These are phyloP conservation scores for Pichia sp. DNA, from an alignment of 1,139 yeast genomes.

Conservation along the genomic window DNA sequence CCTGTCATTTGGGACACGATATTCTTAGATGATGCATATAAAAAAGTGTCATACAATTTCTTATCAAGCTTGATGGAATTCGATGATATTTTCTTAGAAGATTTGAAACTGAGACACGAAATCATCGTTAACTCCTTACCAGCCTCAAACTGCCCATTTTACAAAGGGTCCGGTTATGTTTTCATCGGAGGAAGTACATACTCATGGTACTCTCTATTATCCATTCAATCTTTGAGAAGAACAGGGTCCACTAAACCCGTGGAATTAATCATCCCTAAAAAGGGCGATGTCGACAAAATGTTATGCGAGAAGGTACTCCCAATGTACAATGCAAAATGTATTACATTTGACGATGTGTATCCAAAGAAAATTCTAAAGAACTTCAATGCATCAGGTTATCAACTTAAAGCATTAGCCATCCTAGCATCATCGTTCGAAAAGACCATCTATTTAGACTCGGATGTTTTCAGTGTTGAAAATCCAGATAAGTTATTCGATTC, in stretches of 20 bases:
- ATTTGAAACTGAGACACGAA: slow-evolving; percentile 25
- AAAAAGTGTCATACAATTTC: slow-evolving; percentile 16
- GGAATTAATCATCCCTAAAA: slow-evolving; percentile 56
- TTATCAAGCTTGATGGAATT: slow-evolving; percentile 21
- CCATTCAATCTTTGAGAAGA: slow-evolving; percentile 50
- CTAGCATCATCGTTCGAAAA: slow-evolving; percentile 59
- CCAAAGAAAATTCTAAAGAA: slow-evolving; percentile 19
- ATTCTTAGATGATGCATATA: slow-evolving; percentile 20
- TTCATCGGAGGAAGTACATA: slow-evolving; percentile 61
- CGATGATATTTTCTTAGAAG: slow-evolving; percentile 22
- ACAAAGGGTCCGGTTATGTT: slow-evolving; percentile 53
- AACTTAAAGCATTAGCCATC: slow-evolving; percentile 61
- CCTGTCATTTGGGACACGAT: slow-evolving; percentile 26
- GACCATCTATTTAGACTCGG: slow-evolving; percentile 63
- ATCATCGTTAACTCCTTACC: slow-evolving; percentile 21
- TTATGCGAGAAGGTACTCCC: slow-evolving; percentile 49
- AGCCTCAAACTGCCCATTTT: slow-evolving; percentile 24
- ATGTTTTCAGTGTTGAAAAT: slow-evolving; percentile 57
- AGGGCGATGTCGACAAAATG: slow-evolving; percentile 43
- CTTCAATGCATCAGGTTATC: slow-evolving; percentile 50
- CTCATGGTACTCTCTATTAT: slow-evolving; percentile 50
- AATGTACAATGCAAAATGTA: slow-evolving; percentile 45
- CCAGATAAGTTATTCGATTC: slow-evolving; percentile 50
- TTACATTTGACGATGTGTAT: slow-evolving; percentile 25
- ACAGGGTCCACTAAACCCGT: slow-evolving; percentile 55